Conservation (phyloP, 2,329 filamentous ascomycete species). For the Diaporthe vexans region DNA sequence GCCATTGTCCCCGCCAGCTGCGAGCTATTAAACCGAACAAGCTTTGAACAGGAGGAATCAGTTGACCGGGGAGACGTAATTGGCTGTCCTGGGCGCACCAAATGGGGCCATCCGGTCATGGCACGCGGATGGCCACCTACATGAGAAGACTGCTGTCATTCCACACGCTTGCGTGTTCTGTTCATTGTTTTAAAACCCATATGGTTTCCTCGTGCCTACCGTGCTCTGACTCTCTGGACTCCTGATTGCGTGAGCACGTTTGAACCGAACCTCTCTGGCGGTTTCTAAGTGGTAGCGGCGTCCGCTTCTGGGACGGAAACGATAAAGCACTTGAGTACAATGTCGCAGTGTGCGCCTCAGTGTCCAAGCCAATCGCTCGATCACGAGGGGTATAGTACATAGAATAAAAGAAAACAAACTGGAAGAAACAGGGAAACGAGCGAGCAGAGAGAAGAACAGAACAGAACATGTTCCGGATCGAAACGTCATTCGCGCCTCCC, state of each 20-base stretch:
- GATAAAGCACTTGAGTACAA: not conserved
- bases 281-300: constrained; percentile 12
- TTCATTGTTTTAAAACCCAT: not conserved
- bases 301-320: not conserved
- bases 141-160: not conserved
- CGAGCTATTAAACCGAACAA: not conserved
- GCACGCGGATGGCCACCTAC: not conserved
- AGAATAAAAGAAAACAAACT: not conserved
- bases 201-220: not conserved
- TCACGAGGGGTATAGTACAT: not conserved
- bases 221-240: constrained; percentile 19
- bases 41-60: not conserved
- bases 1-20: not conserved
- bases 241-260: constrained; percentile 21
- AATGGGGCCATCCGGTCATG: not conserved
- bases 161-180: not conserved
- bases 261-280: constrained; percentile 25
- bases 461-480: constrained; percentile 13
- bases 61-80: not conserved
- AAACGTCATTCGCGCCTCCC: constrained; percentile 18
- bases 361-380: constrained; percentile 2
- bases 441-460: not conserved
- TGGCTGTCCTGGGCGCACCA: not conserved
- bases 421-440: not conserved
- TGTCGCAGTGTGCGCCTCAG: no score